These are phyloP conservation scores for Lodderomyces margitis DNA, from an alignment of 1,139 yeast species.

Conservation along the genomic window DNA sequence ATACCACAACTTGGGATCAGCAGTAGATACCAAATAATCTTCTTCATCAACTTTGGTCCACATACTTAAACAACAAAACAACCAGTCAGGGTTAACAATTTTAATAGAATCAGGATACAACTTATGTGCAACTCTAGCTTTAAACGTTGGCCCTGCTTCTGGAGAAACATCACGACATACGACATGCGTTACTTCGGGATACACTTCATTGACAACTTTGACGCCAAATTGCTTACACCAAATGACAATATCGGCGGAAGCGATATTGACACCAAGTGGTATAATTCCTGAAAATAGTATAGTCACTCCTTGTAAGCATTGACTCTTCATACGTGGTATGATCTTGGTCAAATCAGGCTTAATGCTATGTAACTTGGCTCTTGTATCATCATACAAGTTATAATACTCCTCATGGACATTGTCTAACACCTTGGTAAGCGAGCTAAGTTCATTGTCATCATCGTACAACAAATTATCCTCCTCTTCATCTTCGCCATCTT, in stretches of 20 bases:
- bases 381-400: constrained; percentile 35
- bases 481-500: constrained; percentile 21
- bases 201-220: constrained; percentile 69
- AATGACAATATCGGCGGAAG: constrained; percentile 77
- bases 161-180: constrained; percentile 75
- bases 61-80: constrained; percentile 75
- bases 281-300: constrained; percentile 84
- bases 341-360: constrained; percentile 63
- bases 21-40: constrained; percentile 54
- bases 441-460: constrained; percentile 73
- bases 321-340: constrained; percentile 68
- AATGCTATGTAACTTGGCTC: constrained; percentile 3
- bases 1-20: constrained; percentile 36
- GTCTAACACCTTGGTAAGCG: constrained; percentile 61
- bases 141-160: constrained; percentile 49
- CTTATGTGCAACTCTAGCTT: constrained; percentile 73
- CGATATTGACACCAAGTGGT: constrained; percentile 71
- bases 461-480: constrained; percentile 62
- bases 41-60: constrained; percentile 75
- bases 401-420: constrained; percentile 70
- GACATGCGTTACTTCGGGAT: constrained; percentile 81
- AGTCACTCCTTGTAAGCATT: constrained; percentile 66
- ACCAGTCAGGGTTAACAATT: constrained; percentile 91
- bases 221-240: constrained; percentile 97
- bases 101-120: constrained; percentile 59